Percentiles rank a stretch among this genome's conserved stretches.
Evolutionary conservation across 768 basidiomycete species (phyloP).

Genomic region (Lyophyllum shimeji): DNA sequence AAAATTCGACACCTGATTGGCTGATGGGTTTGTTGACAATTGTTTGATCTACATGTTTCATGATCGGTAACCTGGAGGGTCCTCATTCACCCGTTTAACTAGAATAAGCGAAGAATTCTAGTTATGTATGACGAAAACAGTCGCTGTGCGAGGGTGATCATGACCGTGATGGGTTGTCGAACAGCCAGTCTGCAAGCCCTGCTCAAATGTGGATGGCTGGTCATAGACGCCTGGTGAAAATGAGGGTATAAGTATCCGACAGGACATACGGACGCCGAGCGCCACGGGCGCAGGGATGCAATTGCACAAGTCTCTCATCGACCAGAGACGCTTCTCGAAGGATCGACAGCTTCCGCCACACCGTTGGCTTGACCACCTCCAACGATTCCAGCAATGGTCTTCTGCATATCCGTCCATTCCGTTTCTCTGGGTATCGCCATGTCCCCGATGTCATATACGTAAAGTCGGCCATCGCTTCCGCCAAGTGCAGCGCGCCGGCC

Average conservation of each 20-base stretch:
- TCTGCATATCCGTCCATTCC: conserved; percentile 94
- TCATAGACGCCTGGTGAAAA: no score
- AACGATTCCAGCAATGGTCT: conserved; percentile 74
- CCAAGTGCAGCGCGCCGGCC: conserved; percentile 89
- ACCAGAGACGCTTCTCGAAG: conserved; percentile 8
- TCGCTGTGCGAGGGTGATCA: no score
- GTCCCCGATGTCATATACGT: conserved; percentile 95
- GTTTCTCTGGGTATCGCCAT: conserved; percentile 84
- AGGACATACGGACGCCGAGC: background rate
- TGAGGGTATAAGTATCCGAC: background rate
- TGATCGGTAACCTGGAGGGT: conserved; percentile 13
- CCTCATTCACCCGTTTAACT: conserved; percentile 1
- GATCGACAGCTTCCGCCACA: conserved; percentile 21
- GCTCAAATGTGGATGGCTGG: no score
- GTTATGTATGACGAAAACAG: no score
- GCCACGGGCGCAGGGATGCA: background rate
- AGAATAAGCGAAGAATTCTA: background rate
- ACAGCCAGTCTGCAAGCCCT: no score
- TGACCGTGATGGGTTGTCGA: no score
- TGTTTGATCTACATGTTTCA: background rate
- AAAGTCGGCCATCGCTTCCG: conserved; percentile 88
- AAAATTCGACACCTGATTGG: conserved; percentile 6
- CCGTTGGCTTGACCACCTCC: conserved; percentile 54
- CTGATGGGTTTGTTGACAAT: background rate
- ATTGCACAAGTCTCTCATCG: conserved; percentile 8